Evolutionary conservation across 768 basidiomycete genomes (phyloP).

Genomic region (Hebeloma cylindrosporum): DNA sequence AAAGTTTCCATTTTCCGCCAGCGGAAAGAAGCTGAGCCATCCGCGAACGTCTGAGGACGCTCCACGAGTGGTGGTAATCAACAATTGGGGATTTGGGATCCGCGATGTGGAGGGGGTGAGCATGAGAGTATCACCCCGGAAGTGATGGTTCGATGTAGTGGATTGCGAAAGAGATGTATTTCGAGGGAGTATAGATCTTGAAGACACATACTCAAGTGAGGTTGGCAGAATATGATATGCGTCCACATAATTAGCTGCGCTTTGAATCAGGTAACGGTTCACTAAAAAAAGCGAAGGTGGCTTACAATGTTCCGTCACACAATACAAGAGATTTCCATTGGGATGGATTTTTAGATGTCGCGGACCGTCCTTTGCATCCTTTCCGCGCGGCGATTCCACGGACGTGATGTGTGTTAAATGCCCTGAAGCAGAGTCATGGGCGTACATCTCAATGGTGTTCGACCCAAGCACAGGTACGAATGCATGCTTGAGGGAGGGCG

Average conservation of each 20-base stretch:
- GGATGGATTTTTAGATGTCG: constrained; percentile 56
- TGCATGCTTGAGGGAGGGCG: constrained; percentile 32
- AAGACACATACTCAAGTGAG: constrained; percentile 30
- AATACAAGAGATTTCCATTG: constrained; percentile 50
- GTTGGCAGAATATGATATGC: constrained; percentile 37
- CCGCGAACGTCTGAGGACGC: constrained; percentile 34
- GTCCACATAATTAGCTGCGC: constrained; percentile 47
- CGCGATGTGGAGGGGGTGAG: constrained; percentile 37
- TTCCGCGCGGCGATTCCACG: constrained; percentile 39
- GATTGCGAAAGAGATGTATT: constrained; percentile 9
- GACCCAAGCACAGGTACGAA: constrained; percentile 54
- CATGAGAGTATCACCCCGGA: constrained; percentile 48
- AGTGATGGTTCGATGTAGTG: constrained; percentile 20
- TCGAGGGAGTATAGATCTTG: constrained; percentile 34
- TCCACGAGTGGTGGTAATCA: constrained; percentile 52
- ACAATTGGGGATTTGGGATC: constrained; percentile 35
- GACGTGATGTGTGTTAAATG: constrained; percentile 37
- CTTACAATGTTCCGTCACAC: constrained; percentile 53
- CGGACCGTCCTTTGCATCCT: constrained; percentile 43
- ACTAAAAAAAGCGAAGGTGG: not conserved
- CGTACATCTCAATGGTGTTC: constrained; percentile 48
- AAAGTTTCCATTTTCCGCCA: constrained; percentile 40
- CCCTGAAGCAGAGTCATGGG: constrained; percentile 32
- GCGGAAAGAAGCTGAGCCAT: constrained; percentile 43
- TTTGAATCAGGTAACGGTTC: not conserved